Base-by-base conservation (phyloP, 2,329 filamentous ascomycete species). In the Ceratocystis harringtonii region DNA sequence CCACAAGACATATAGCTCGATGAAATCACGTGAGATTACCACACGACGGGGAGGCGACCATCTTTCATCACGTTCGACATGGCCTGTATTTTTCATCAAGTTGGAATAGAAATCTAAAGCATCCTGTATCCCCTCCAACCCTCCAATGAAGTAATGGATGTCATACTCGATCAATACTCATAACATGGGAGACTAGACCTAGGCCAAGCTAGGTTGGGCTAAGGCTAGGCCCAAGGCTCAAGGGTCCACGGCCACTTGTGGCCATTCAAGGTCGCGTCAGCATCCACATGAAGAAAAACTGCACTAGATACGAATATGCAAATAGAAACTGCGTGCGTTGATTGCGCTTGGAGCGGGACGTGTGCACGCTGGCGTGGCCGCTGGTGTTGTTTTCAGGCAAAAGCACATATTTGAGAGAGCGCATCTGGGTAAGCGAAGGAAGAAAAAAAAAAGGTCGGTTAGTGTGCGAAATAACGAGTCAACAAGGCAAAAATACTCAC, bases 361-460 rank as follows among this genome's bases (percentile, higher is more conserved):
- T 82, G 71, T 80, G 75, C 72, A 77, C 78, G 73, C 83, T 78
- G 81, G 85, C 83, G 68, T 85, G 80, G 65, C 81, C 82, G 71
- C 87, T 85, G 67, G 79, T 80, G 1, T 85, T 81, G 67, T 84
- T 90, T 73, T 96, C 91, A 0, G 94, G 94, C 4, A 99, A 83
- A 15, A 99, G 82, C 30, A 99, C 94, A 72, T 99, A 99, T 78
- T 95, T 92, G 68, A 99, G 77, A 17, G 92, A 97, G 67, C 94
- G 88, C 74, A 99, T 87, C 90, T 95, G 68, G 1, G 2, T 3
- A 4, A 2, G 44, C 65, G 63, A 32, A 15, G 19, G 4, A 30
- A 8, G 52, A 3, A 6, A 8, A 30, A 6, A 62, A 8, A 62
- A 2, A 43, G 15, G n/a, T 19, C 3, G 45, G 45, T 22, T 36